Evolutionary conservation across 257 asterid genomes (phyloP), one percentile per base, ranked within the genome.

Genomic region (Solanum habrochaites): DNA sequence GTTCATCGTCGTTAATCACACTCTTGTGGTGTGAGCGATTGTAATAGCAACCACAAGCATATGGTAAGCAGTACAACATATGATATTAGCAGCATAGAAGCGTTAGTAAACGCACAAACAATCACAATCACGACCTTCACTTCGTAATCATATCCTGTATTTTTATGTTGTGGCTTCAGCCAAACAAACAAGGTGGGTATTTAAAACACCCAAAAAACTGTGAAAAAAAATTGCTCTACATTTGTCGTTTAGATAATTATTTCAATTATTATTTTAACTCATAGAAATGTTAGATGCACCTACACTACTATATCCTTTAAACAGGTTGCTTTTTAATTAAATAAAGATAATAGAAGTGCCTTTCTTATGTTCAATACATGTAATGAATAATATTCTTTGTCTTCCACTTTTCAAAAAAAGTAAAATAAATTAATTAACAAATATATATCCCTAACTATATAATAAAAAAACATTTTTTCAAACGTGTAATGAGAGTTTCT

Each of bases 401-500:
- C 88, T 88, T 88, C 90, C 89, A 90, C 90, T 82, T 82, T 82
- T 16, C 27, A 47, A 11, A 72, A 31, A 66, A 31, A 27, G 29
- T 2, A 66, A 66, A 70, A n/a, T 25, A 1, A n/a, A 66, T 60
- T 23, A 86, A 86, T 64, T 43, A 69, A 12, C 49, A 37, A 73
- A 58, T 27, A 71, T 27, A 71, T 29, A 71, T 29, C 8, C 43
- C 11, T 16, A 4, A 47, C 85, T 39, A 78, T 78, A 25, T 27
- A 25, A 20, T 78, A 29, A 47, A 67, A 47, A 67, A 47, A 67
- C 21, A 37, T 70, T 62, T 29, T 85, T 89, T 66, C 87, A 45
- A 89, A 85, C 58, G 91, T 40, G 82, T 85, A 83, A 90, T 74
- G 80, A 86, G 66, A 88, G 60, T 31, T 88, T 86, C 35, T 35